Percentiles rank a stretch among this genome's conserved stretches.
phyloP scores from a whole-genome alignment of 345 rosid genomes.

The Eucalyptus virginea region DNA sequence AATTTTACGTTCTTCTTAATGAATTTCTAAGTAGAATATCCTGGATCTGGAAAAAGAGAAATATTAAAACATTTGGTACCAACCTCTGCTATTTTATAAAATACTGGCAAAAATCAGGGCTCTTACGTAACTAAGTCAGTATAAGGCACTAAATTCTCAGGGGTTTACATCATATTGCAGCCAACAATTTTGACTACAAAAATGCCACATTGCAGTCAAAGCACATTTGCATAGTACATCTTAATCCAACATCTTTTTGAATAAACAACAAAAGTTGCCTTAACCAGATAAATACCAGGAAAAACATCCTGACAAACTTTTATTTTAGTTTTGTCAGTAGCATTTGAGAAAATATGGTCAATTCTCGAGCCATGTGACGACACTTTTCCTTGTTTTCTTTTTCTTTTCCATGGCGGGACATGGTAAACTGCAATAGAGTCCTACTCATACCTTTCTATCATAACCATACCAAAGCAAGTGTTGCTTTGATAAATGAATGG shows the following conservation, averaged over 20 bases:
- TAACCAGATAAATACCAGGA: neutral
- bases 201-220: neutral
- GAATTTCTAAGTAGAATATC: neutral
- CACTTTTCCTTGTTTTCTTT: neutral
- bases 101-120: neutral
- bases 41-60: neutral
- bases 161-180: neutral
- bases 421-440: neutral
- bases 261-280: neutral
- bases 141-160: neutral
- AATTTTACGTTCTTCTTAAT: neutral
- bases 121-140: neutral
- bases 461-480: conserved; percentile 99
- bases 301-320: neutral
- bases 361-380: neutral
- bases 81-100: neutral
- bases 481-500: conserved; percentile 87
- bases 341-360: neutral
- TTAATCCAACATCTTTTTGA: neutral
- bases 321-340: neutral
- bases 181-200: neutral
- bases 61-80: neutral
- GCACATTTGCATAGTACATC: neutral
- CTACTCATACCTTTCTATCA: conserved; percentile 70
- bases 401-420: neutral